phyloP scores from a whole-genome alignment of 768 basidiomycete species.

The Termitomyces sp. region DNA sequence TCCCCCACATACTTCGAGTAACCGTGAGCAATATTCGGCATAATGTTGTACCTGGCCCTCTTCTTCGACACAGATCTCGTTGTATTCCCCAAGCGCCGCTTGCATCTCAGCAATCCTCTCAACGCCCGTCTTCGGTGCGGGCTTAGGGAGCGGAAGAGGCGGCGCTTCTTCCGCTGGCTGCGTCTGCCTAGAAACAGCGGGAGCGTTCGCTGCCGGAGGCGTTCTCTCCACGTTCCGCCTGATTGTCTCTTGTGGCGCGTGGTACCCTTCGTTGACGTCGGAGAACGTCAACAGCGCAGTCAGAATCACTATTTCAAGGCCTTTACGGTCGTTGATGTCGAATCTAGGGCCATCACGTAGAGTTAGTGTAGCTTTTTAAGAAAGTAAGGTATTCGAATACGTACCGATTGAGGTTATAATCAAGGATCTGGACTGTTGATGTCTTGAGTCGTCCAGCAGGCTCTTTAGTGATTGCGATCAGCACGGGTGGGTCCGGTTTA shows the following conservation, averaged over 20 bases:
- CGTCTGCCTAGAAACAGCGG: not conserved
- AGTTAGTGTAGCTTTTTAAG: not conserved
- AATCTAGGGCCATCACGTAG: slow-evolving; percentile 40
- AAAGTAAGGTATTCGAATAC: slow-evolving; percentile 4
- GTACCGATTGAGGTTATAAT: slow-evolving; percentile 80
- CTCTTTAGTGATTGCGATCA: slow-evolving; percentile 79
- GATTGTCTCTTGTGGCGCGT: slow-evolving; percentile 22
- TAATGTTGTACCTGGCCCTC: slow-evolving; percentile 65
- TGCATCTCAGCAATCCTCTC: slow-evolving; percentile 73
- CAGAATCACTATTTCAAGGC: slow-evolving; percentile 76
- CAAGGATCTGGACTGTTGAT: slow-evolving; percentile 66
- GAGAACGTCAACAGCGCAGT: slow-evolving; percentile 74
- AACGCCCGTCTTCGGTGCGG: slow-evolving; percentile 56
- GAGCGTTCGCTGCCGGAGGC: not conserved
- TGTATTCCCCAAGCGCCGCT: slow-evolving; percentile 58
- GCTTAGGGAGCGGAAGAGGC: slow-evolving; percentile 47
- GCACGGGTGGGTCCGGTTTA: slow-evolving; percentile 83
- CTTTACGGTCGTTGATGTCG: slow-evolving; percentile 80
- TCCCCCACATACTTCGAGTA: slow-evolving; percentile 58
- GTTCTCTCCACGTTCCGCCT: not conserved
- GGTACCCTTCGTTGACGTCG: slow-evolving; percentile 57
- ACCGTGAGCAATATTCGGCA: slow-evolving; percentile 54
- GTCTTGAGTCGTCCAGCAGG: slow-evolving; percentile 60
- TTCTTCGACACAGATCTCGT: slow-evolving; percentile 65
- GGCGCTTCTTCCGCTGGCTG: slow-evolving; percentile 24